These are phyloP conservation scores for Lachancea meyersii DNA, from an alignment of 805 yeast genomes.

Conservation along the genomic window DNA sequence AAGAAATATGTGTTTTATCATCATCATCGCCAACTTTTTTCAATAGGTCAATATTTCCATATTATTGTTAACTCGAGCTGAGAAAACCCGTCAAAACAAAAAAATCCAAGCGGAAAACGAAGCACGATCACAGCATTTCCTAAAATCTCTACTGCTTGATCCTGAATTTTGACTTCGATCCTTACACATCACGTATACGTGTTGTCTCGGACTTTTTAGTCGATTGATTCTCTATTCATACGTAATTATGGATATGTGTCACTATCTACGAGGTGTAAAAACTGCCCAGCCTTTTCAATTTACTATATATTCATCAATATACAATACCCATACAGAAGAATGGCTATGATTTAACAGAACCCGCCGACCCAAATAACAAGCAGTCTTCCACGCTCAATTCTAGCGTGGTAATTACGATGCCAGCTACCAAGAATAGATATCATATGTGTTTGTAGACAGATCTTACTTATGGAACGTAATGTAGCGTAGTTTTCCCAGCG, in stretches of 20 bases:
- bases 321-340: too few species aligned
- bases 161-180: too few species aligned
- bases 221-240: too few species aligned
- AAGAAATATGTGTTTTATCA: neutral
- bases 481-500: neutral
- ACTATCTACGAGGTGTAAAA: neutral
- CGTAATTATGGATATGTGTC: too few species aligned
- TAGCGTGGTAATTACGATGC: too few species aligned
- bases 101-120: neutral
- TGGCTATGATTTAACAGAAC: neutral
- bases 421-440: too few species aligned
- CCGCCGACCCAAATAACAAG: neutral
- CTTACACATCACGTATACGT: too few species aligned
- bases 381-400: neutral
- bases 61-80: neutral
- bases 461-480: too few species aligned
- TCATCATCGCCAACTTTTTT: constrained; percentile 1
- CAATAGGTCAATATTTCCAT: neutral
- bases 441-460: too few species aligned
- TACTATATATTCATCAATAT: neutral
- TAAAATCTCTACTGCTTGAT: too few species aligned
- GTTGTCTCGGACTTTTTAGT: too few species aligned
- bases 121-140: neutral
- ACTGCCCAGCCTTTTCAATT: neutral
- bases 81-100: neutral